These are phyloP conservation scores for Hygrocybe punicea DNA, from an alignment of 768 basidiomycete species.

Conservation along the genomic window DNA sequence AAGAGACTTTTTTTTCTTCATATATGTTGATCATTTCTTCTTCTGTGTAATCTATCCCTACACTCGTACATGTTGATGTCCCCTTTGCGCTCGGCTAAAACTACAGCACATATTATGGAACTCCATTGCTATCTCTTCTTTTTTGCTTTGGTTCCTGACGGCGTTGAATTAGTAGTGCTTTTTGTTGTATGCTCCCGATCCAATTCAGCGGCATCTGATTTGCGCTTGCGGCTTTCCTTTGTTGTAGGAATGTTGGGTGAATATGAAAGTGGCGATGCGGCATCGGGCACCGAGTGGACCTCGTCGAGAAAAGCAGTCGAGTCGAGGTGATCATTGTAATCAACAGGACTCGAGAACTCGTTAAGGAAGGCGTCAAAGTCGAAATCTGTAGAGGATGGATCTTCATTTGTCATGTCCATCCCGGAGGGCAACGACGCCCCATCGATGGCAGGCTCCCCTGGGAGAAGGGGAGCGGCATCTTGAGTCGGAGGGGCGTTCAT, in stretches of 20 bases:
- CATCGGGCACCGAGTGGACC: conserved; percentile 15
- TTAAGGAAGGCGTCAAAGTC: conserved; percentile 21
- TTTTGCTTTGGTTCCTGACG: not conserved
- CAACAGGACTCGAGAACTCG: conserved; percentile 14
- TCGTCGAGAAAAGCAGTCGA: conserved; percentile 25
- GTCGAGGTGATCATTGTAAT: conserved; percentile 3
- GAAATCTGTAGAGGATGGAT: conserved; percentile 16
- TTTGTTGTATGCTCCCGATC: conserved; percentile 16
- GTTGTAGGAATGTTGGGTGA: not conserved
- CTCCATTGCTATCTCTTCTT: conserved; percentile 1
- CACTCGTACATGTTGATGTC: not conserved
- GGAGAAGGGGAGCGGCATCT: not conserved
- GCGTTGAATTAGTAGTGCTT: not conserved
- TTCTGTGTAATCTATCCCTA: not conserved
- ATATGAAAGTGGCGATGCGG: not conserved
- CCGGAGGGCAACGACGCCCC: conserved; percentile 13
- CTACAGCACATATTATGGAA: not conserved
- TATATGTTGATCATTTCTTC: too few species aligned
- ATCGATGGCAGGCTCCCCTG: conserved; percentile 3
- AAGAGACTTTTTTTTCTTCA: too few species aligned
- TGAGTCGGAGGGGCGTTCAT: conserved; percentile 18
- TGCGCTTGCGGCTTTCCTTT: conserved; percentile 34
- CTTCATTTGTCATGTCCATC: conserved; percentile 10
- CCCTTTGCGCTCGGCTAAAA: not conserved
- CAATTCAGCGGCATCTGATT: conserved; percentile 34